Evolutionary conservation across 2,329 filamentous ascomycete genomes (phyloP).

Genomic region (Huntiella omanensis): DNA sequence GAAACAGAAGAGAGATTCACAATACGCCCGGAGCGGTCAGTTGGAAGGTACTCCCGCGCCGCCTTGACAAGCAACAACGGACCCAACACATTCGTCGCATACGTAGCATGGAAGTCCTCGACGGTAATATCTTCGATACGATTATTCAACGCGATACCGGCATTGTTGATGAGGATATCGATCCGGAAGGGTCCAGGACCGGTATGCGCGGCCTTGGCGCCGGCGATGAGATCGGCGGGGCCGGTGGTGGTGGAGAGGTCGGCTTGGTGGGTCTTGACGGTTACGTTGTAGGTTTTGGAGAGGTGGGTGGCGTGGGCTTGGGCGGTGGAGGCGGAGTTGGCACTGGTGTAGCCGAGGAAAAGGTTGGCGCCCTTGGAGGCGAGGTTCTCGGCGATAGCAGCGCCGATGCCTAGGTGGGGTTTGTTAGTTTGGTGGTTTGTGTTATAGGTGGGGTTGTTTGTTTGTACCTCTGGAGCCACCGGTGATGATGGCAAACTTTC

Average conservation of each 20-base stretch:
- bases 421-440: conserved; percentile 1
- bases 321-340: conserved; percentile 23
- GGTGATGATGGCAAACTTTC: conserved; percentile 62
- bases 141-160: conserved; percentile 51
- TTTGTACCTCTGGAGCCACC: conserved; percentile 54
- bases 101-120: conserved; percentile 51
- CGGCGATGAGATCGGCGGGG: conserved; percentile 38
- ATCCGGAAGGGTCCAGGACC: conserved; percentile 39
- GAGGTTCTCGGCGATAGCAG: conserved; percentile 44
- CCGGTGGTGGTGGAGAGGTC: conserved; percentile 47
- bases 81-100: conserved; percentile 65
- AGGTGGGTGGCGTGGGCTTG: conserved; percentile 47
- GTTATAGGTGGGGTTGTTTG: not conserved
- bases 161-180: conserved; percentile 79
- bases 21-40: conserved; percentile 41
- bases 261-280: conserved; percentile 45
- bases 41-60: conserved; percentile 47
- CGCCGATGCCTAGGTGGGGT: conserved; percentile 45
- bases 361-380: conserved; percentile 52
- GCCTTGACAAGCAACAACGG: conserved; percentile 64
- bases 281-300: conserved; percentile 35
- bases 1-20: conserved; percentile 37
- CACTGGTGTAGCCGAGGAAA: conserved; percentile 48
- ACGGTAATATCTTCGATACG: conserved; percentile 40
- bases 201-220: conserved; percentile 38